phyloP scores from a whole-genome alignment of 2,329 filamentous ascomycete genomes.

The Graphiopsis chlorocephala region DNA sequence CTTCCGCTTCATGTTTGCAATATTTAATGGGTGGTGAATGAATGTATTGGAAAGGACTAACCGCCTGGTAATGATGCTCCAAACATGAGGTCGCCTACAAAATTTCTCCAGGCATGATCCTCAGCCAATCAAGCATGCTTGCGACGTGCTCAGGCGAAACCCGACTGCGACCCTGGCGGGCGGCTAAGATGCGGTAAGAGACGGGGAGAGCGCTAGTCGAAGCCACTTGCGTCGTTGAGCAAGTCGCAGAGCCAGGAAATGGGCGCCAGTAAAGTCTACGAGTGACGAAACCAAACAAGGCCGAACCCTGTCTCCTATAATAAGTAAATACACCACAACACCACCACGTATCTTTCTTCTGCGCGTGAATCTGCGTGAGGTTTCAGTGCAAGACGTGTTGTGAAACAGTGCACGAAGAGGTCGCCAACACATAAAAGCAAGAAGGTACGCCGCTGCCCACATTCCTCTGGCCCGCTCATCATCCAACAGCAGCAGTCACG shows the following conservation, averaged over 20 bases:
- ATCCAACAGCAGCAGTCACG: conserved; percentile 1
- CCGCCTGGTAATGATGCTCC: not conserved
- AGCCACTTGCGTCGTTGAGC: not conserved
- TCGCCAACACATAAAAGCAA: not conserved
- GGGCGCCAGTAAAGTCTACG: not conserved
- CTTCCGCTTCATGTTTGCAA: conserved; percentile 43
- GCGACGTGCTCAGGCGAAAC: conserved; percentile 1
- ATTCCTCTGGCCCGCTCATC: not conserved
- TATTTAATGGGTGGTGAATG: not conserved
- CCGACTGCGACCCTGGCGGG: not conserved
- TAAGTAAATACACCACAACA: not conserved
- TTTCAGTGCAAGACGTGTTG: not conserved
- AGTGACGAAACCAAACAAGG: conserved; percentile 3
- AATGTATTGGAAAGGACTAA: conserved; percentile 9
- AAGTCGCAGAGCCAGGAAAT: conserved; percentile 2
- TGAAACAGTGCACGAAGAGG: not conserved
- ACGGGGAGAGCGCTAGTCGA: not conserved
- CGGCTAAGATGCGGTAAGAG: not conserved
- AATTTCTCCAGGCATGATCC: conserved; percentile 9
- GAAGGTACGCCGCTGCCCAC: conserved; percentile 6
- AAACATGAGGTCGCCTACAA: conserved; percentile 15
- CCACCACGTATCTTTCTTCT: not conserved
- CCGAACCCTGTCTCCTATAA: conserved; percentile 10
- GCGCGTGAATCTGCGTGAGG: not conserved
- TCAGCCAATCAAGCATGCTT: conserved; percentile 11